Evolutionary conservation across 2,329 filamentous ascomycete genomes (phyloP), one percentile per base, ranked within the genome.

Genomic region (Colletotrichum cuscutae): DNA sequence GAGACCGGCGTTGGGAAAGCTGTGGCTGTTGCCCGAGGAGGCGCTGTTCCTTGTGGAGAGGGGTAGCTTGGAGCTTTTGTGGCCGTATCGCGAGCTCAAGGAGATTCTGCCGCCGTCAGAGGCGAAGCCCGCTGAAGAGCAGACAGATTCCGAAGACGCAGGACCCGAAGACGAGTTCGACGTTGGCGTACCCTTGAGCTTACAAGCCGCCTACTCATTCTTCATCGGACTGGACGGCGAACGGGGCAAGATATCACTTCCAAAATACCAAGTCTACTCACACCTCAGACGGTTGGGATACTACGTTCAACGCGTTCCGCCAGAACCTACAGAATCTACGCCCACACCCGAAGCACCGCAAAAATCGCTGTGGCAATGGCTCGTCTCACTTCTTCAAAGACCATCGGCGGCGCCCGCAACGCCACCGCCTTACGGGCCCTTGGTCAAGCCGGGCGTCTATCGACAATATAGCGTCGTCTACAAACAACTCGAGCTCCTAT

Each of bases 11-110:
- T 87, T 87, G 73, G 89, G 91, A 35, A 90, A 89, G 74, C 84
- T 95, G 53, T 98, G 95, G 95, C 80, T 99, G 63, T 82, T 98
- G 52, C 96, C 96, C 0, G 97, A 99, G 80, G 97, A 99, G 82
- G 94, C 95, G 6, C 86, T 99, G 65, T 98, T 95, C 78, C 82
- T 98, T 75, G 87, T 98, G 9, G 97, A 99, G 84, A 87, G 97
- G 77, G 97, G 96, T 0, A 95, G 90, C 59, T 78, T 98, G 78
- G 95, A 98, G 81, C 88, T 98, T 53, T 92, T 95, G 86, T 98
- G 94, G 94, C 94, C 94, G 2, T 82, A 84, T 57, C 81, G 82
- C 68, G 79, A 83, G n/a, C 82, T 91, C 12, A 85, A 84, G 54
- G 86, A 88, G 46, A 79, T 89, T 2, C 81, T 89, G 57, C 84